Base-by-base conservation (phyloP, 805 yeast genomes). In the Maudiozyma turicensis region DNA sequence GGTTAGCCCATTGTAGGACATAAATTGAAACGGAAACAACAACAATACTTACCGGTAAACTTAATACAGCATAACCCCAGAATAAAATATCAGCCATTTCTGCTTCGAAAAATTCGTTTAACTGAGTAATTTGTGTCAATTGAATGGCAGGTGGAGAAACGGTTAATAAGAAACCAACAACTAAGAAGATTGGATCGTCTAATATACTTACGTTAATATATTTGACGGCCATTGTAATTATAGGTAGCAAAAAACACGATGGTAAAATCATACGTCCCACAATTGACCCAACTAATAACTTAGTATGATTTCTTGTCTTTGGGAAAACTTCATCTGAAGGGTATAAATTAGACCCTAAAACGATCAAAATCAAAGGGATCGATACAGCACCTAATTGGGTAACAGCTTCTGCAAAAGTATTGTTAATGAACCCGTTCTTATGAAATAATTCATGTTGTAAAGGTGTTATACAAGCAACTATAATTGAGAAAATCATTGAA, bases 91-190 rank as follows among this genome's bases (percentile, higher is more conserved):
- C 87, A 0, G 86, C 82, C 91, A 85, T 85, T 64, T 85, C 95
- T 58, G 77, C 81, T 61, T 85, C 90, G 64, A 77, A 85, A 43
- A 84, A 72, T 55, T 80, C 82, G 62, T 85, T 85, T 57, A 85
- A 69, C 60, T 84, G 91, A 48, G 88, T 83, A 52, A 85, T 85
- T 61, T 85, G 95, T 28, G 89, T 82, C 49, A 85, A 70, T 65
- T 85, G 95, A 55, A 85, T 84, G 5, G 91, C 93, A 2, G 95
- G 93, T 3, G 95, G 93, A 1, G 89, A 78, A 3, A 84, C 78
- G 1, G 90, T 84, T 53, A 85, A 73, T 32, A 85, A 73, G 59
- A 85, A 85, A 9, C 87, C 80, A 41, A 86, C 90, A 52, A 85
- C 79, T 58, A 85, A 69, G 58, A 85, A 85, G 40, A 85, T 85